These are phyloP conservation scores for Pythium sp. DNA, from an alignment of 352 stramenopile genomes.

Conservation along the genomic window DNA sequence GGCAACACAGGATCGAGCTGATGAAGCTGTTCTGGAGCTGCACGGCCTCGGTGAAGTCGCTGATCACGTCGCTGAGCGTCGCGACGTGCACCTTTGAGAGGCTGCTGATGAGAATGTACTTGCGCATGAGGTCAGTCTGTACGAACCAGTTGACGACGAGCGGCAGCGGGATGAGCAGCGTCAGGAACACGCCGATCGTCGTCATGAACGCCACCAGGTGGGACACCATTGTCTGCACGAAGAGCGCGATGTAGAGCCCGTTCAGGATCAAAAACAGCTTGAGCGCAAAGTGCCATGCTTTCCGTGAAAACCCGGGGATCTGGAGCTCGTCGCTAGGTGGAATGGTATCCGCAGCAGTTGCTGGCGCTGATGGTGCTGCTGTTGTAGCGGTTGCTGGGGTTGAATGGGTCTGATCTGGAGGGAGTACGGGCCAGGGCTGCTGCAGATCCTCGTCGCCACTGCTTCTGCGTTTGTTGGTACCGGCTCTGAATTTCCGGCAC, in stretches of 20 bases:
- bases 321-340: not conserved
- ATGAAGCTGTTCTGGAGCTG: conserved; percentile 52
- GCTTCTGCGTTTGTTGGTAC: not conserved
- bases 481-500: not conserved
- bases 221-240: conserved; percentile 61
- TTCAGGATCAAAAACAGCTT: conserved; percentile 66
- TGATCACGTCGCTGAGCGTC: conserved; percentile 52
- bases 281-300: conserved; percentile 54
- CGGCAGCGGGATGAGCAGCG: conserved; percentile 36
- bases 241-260: conserved; percentile 55
- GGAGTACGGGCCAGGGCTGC: not conserved
- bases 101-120: conserved; percentile 59
- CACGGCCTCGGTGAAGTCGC: conserved; percentile 57
- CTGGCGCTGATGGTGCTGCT: not conserved
- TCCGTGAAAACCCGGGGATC: conserved; percentile 47
- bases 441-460: not conserved
- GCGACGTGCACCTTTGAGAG: conserved; percentile 48
- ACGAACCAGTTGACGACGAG: conserved; percentile 55
- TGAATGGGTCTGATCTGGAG: not conserved
- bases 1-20: conserved; percentile 24
- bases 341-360: not conserved
- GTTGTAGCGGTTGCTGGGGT: not conserved
- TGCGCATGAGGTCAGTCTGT: conserved; percentile 52
- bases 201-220: conserved; percentile 28
- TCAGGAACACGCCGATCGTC: conserved; percentile 20